Evolutionary conservation across 106 monocot genomes (phyloP).

Genomic region (Dendrobium nobile): DNA sequence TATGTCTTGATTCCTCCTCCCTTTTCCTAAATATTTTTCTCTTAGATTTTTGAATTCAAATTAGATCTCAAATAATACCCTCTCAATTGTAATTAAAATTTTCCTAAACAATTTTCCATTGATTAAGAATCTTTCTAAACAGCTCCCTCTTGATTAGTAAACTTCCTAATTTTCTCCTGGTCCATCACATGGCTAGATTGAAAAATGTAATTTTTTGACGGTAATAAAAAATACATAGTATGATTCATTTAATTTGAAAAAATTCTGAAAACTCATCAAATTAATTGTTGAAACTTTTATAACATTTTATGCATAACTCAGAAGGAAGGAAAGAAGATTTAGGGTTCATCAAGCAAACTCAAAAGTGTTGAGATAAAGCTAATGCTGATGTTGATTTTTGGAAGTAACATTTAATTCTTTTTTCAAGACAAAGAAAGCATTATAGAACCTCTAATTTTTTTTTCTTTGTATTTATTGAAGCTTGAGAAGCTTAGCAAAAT

Average conservation of each 20-base stretch:
- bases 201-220: too few species aligned
- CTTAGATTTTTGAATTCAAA: too few species aligned
- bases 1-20: too few species aligned
- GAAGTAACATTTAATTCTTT: neutral
- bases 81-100: too few species aligned
- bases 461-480: constrained; percentile 24
- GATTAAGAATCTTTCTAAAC: too few species aligned
- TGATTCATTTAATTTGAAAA: neutral
- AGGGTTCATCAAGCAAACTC: neutral
- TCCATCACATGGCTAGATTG: too few species aligned
- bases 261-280: neutral
- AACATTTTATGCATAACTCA: neutral
- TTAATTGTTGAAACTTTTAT: neutral
- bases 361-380: neutral
- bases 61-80: too few species aligned
- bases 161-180: too few species aligned
- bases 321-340: neutral
- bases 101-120: too few species aligned
- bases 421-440: neutral
- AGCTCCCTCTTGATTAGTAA: too few species aligned
- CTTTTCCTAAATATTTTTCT: too few species aligned
- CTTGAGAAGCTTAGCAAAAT: constrained; percentile 67
- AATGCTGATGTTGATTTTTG: neutral
- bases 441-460: neutral
- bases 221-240: too few species aligned